Conservation (phyloP, 495 filamentous ascomycete genomes). For the Sabuloglossum arenarium region DNA sequence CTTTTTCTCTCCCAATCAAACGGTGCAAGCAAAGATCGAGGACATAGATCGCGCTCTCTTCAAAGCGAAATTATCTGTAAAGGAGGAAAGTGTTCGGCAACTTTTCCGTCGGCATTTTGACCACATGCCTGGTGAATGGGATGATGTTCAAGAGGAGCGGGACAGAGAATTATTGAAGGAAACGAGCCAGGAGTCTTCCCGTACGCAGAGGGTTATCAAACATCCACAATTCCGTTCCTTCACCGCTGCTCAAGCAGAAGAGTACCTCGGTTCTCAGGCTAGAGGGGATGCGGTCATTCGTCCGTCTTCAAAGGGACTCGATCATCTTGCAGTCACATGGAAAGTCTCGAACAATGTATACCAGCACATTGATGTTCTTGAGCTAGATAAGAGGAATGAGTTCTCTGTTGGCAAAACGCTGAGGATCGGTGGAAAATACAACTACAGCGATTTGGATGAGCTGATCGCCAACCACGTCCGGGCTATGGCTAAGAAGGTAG, state of each 20-base stretch:
- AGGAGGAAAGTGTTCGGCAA: conserved; percentile 54
- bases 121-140: conserved; percentile 63
- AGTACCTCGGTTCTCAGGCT: conserved; percentile 68
- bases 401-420: conserved; percentile 74
- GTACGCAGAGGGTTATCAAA: conserved; percentile 84
- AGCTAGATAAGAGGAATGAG: conserved; percentile 89
- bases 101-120: conserved; percentile 45
- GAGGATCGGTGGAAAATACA: conserved; percentile 68
- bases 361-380: conserved; percentile 93
- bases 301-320: conserved; percentile 78
- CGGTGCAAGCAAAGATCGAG: conserved; percentile 66
- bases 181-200: conserved; percentile 60
- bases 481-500: conserved; percentile 93
- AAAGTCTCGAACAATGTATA: conserved; percentile 90
- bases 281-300: conserved; percentile 86
- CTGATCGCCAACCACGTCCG: conserved; percentile 93
- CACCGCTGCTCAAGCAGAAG: conserved; percentile 81
- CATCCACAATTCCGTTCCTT: conserved; percentile 88
- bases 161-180: conserved; percentile 59
- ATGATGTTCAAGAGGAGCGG: conserved; percentile 52
- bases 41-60: conserved; percentile 70
- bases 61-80: conserved; percentile 58
- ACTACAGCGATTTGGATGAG: conserved; percentile 89
- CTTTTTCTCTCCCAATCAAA: conserved; percentile 52
- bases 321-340: conserved; percentile 93